A percentile compares a stretch with the other conserved stretches of the same genome.
Evolutionary conservation across 1,139 yeast species (phyloP).

Genomic region (Taphrina pruni): DNA sequence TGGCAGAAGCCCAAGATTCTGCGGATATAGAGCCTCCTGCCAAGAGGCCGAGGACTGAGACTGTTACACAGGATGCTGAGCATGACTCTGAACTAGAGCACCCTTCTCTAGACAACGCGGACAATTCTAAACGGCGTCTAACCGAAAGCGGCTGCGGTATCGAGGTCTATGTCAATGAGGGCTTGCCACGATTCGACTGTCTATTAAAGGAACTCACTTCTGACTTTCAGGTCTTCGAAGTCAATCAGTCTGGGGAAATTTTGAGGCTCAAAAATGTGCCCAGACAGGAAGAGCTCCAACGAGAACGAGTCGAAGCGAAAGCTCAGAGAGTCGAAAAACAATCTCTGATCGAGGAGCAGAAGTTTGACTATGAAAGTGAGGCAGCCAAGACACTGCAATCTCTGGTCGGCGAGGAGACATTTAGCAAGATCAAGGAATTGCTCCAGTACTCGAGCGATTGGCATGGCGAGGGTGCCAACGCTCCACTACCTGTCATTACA

Average conservation of each 20-base stretch:
- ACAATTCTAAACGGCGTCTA: background rate
- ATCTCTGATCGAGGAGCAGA: slow-evolving; percentile 40
- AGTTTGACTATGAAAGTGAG: slow-evolving; percentile 48
- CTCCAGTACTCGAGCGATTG: slow-evolving; percentile 65
- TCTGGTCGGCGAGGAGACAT: slow-evolving; percentile 65
- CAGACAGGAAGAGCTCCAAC: slow-evolving; percentile 55
- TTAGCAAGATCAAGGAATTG: slow-evolving; percentile 58
- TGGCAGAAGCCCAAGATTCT: background rate
- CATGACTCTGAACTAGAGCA: background rate
- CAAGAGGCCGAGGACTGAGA: slow-evolving; percentile 1
- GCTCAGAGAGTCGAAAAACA: slow-evolving; percentile 54
- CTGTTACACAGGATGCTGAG: background rate
- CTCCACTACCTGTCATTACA: slow-evolving; percentile 28
- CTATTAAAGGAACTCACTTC: slow-evolving; percentile 68
- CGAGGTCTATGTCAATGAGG: slow-evolving; percentile 94
- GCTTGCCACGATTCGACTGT: slow-evolving; percentile 51
- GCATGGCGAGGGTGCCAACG: slow-evolving; percentile 56
- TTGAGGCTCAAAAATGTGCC: slow-evolving; percentile 59
- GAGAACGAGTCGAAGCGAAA: slow-evolving; percentile 54
- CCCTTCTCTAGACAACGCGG: background rate
- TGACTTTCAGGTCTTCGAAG: slow-evolving; percentile 64
- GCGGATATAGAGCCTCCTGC: slow-evolving; percentile 1
- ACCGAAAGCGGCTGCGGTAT: slow-evolving; percentile 61
- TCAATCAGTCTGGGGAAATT: slow-evolving; percentile 20
- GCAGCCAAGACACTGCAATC: slow-evolving; percentile 50